phyloP scores from a whole-genome alignment of 2,329 filamentous ascomycete species.

The Clarireedia sp. region DNA sequence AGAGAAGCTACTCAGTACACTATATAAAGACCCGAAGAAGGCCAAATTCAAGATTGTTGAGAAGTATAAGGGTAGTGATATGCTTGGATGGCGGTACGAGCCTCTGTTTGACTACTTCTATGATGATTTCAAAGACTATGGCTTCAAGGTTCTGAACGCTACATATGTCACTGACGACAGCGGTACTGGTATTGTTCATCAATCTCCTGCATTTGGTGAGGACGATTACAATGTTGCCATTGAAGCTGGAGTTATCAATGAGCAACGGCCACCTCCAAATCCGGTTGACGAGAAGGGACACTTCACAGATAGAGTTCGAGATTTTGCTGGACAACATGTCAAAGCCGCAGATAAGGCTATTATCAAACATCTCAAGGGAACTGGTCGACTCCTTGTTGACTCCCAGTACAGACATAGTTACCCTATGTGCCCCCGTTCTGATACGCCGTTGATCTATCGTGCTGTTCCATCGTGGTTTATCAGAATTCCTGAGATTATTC shows the following conservation, averaged over 20 bases:
- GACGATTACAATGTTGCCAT: slow-evolving; percentile 87
- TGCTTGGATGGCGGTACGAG: slow-evolving; percentile 76
- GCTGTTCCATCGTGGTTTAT: slow-evolving; percentile 95
- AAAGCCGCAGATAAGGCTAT: slow-evolving; percentile 91
- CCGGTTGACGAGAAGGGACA: slow-evolving; percentile 79
- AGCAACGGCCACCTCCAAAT: slow-evolving; percentile 73
- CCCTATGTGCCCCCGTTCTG: slow-evolving; percentile 90
- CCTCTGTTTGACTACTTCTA: slow-evolving; percentile 87
- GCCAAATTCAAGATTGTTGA: slow-evolving; percentile 80
- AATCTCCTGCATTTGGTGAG: slow-evolving; percentile 88
- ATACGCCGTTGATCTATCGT: slow-evolving; percentile 86
- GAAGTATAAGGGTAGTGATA: slow-evolving; percentile 73
- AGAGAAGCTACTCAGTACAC: slow-evolving; percentile 68
- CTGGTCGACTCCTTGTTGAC: slow-evolving; percentile 71
- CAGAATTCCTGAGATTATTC: slow-evolving; percentile 74
- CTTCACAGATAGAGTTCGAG: slow-evolving; percentile 68
- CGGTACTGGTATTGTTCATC: slow-evolving; percentile 90
- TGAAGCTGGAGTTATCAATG: slow-evolving; percentile 67
- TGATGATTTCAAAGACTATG: slow-evolving; percentile 77
- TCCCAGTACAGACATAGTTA: slow-evolving; percentile 87
- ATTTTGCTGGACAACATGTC: slow-evolving; percentile 82
- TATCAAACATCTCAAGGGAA: slow-evolving; percentile 76
- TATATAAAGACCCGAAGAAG: slow-evolving; percentile 95
- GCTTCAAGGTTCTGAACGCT: slow-evolving; percentile 75
- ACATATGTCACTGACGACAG: slow-evolving; percentile 83